Base-by-base conservation (phyloP, 2,329 filamentous ascomycete species). In the Fusarium sp. region DNA sequence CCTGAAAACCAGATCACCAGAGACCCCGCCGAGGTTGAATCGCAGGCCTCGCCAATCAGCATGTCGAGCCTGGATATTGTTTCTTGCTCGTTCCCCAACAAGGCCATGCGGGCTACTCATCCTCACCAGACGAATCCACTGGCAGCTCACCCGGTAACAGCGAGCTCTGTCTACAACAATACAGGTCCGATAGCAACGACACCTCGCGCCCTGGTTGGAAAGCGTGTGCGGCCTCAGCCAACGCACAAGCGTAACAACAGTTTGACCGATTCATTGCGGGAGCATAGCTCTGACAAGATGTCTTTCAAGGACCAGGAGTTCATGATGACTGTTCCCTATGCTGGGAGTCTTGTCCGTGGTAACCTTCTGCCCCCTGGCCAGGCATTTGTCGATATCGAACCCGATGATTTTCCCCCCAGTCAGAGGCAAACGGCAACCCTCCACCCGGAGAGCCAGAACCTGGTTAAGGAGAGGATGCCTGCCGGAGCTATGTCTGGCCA, bases 261-360 rank as follows among this genome's bases (percentile, higher is more conserved):
- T 80, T 92, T 96, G 76, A 94, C 93, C 0, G 94, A 98, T 82
- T 96, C 95, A 1, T 82, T 96, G 60, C 87, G 94, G 75, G 93
- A 96, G 82, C 92, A 84, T 83, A 89, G 81, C 24, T 81, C 82
- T 7, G 88, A 89, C 53, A 88, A 85, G 67, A 79, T 86, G 5
- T 79, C 86, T 3, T 85, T 86, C 71, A 89, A 88, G 71, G 88
- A 88, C 24, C 84, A 86, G 5, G 89, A 91, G 66, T 83, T 92
- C 17, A 82, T 91, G 16, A 87, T 92, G 71, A 87, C 91, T 11
- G 85, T 92, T 24, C 90, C 92, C 14, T 92, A 94, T 77, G 91
- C 92, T 5, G 94, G 95, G 11, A 96, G 93, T 73, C 89, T 99
- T 40, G 95, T 98, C 22, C 90, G 96, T 59, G 96, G 96, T 16